Evolutionary conservation across 225 moss, liverwort and hornwort species (phyloP).

Genomic region (Sphagnum tenellum): DNA sequence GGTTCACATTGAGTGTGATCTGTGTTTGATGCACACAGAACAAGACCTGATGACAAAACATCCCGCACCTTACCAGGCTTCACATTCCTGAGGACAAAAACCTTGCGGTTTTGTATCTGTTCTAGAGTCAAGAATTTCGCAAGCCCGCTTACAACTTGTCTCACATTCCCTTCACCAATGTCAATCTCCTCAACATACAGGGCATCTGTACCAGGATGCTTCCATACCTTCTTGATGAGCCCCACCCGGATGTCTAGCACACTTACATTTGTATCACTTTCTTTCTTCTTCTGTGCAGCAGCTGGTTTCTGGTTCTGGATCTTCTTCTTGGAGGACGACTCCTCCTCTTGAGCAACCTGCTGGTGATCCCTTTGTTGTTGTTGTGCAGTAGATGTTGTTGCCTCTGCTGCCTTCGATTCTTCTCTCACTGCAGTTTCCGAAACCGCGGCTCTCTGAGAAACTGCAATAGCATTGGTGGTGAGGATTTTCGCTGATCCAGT

Average conservation of each 20-base stretch:
- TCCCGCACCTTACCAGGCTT: conserved; percentile 92
- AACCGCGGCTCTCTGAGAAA: too few relatives aligned
- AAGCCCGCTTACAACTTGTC: conserved; percentile 84
- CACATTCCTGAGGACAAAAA: conserved; percentile 71
- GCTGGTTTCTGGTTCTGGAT: conserved; percentile 3
- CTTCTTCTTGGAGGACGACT: conserved; percentile 9
- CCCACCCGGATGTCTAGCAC: conserved; percentile 46
- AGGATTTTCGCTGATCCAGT: conserved; percentile 1
- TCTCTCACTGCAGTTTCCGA: neutral
- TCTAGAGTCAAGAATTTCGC: conserved; percentile 82
- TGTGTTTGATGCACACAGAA: conserved; percentile 78
- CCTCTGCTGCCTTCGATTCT: neutral
- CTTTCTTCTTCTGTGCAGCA: too few relatives aligned
- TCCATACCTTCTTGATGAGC: conserved; percentile 60
- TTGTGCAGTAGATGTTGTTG: too few relatives aligned
- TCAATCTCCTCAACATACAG: conserved; percentile 89
- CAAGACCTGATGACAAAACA: conserved; percentile 73
- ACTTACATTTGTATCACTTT: conserved; percentile 46
- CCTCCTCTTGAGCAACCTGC: neutral
- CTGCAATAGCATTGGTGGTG: neutral
- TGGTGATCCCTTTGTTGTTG: too few relatives aligned
- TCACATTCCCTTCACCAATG: conserved; percentile 58
- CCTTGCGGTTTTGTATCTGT: conserved; percentile 71
- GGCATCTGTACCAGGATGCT: conserved; percentile 78
- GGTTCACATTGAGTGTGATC: conserved; percentile 90